Evolutionary conservation across 1,284 basidiomycete genomes (phyloP), one percentile per base, ranked within the genome.

Genomic region (Cutaneotrichosporon spelunceum): DNA sequence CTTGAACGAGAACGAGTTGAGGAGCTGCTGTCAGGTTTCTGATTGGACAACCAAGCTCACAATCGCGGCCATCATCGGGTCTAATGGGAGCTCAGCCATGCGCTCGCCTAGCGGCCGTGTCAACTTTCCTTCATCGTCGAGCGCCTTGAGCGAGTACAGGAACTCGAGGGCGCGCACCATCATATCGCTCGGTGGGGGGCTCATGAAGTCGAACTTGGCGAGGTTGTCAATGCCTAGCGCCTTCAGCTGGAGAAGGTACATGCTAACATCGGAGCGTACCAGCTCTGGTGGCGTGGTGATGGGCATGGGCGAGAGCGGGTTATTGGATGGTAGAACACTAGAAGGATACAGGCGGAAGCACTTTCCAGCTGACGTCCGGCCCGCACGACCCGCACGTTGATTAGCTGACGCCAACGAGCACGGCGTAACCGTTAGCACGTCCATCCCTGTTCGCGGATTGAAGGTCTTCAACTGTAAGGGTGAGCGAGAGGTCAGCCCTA

Each of bases 191-290:
- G 91, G 90, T 21, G 95, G 95, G 0, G 88, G 83, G 23, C 88
- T 88, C 54, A 98, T 84, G 87, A 92, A 99, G 71, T 96, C 93
- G 73, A 99, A 96, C 72, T 81, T 77, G 11, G 82, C 78, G 8
- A 99, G 77, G 77, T 99, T 93, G 67, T 98, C 90, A 54, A 97
- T 89, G 7, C 96, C 95, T 16, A 99, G 82, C 0, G 90, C 89
- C 74, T 98, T 98, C 56, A 99, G 84, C 74, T 96, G 93, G 16
- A 99, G 81, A 42, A 98, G 87, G 4, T 91, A 89, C 4, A 89
- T 88, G 1, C 88, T 88, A 73, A 99, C 84, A 70, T 98, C 94
- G 13, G 87, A 87, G 34, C 94, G 86, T 9, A 88, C 88, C 50
- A 99, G 87, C 80, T 99, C 95, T 0, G 95, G 91, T 3, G 88